A percentile compares a stretch with the other conserved stretches of the same genome.
These are phyloP conservation scores for apple (Malus domestica) DNA, from an alignment of 306 rosid species.

Conservation along the genomic window ASM211411v1 NC_041804.1:96001-96500, in stretches of 20 bases:
- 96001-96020: constrained; percentile 64
- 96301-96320: too few species aligned
- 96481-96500: background rate
- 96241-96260: too few species aligned
- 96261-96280: too few species aligned
- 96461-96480: background rate
- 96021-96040: background rate
- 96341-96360: too few species aligned
- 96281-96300: too few species aligned
- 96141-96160: too few species aligned
- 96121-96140: background rate
- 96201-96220: background rate
- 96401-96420: too few species aligned
- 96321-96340: too few species aligned
- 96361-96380: too few species aligned
- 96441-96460: background rate
- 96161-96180: background rate
- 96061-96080: background rate
- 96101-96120: background rate
- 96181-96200: background rate
- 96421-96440: background rate
- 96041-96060: background rate
- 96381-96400: too few species aligned
- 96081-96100: background rate
- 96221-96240: too few species aligned